phyloP scores from a whole-genome alignment of 176 grass and related monocot genomes.

The Aegilops speltoides region DNA sequence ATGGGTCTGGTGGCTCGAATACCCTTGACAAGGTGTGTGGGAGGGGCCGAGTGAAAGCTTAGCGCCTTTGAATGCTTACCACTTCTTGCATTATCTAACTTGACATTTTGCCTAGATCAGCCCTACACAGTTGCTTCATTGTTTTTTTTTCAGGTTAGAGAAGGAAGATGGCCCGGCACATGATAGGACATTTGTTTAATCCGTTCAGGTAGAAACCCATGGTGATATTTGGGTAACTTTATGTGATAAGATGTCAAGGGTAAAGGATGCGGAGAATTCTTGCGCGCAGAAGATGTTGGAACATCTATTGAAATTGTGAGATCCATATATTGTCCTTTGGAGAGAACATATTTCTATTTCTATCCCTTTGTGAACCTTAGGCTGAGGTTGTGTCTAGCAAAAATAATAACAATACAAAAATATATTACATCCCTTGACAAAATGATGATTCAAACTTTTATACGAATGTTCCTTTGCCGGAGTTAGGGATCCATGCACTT shows the following conservation, averaged over 20 bases:
- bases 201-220: constrained; percentile 47
- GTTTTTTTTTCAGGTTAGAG: constrained; percentile 65
- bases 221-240: constrained; percentile 37
- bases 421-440: no score
- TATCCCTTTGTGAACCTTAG: no score
- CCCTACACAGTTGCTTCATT: not conserved
- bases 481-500: no score
- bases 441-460: no score
- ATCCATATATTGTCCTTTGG: no score
- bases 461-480: no score
- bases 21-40: no score
- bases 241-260: constrained; percentile 56
- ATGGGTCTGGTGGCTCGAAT: no score
- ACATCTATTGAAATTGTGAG: constrained; percentile 28
- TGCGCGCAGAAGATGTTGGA: constrained; percentile 65
- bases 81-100: not conserved
- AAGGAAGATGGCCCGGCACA: constrained; percentile 68
- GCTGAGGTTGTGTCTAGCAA: no score
- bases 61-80: not conserved
- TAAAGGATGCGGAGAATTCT: constrained; percentile 76
- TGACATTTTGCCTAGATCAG: not conserved
- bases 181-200: constrained; percentile 61
- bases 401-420: no score
- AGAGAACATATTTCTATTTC: no score
- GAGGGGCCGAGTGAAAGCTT: no score